Evolutionary conservation across 257 asterid species (phyloP).

Genomic region (Plectranthus barbatus): DNA sequence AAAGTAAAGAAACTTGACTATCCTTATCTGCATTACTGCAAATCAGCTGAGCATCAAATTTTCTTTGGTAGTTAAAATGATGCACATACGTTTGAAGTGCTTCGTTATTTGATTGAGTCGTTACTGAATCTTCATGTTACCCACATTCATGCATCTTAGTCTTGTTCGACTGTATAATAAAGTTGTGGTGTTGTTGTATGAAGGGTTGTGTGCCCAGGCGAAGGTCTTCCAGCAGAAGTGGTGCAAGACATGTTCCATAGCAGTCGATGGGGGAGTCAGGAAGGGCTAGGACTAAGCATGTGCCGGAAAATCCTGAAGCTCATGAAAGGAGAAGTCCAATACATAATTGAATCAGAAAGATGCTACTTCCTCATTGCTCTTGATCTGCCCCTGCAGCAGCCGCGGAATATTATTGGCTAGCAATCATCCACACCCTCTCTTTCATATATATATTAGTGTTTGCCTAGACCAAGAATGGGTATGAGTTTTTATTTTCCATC

Average conservation of each 20-base stretch:
- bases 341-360: conserved; percentile 68
- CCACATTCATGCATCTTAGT: no score
- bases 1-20: background rate
- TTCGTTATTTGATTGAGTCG: no score
- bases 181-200: conserved; percentile 14
- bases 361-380: conserved; percentile 54
- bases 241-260: conserved; percentile 82
- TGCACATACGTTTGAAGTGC: background rate
- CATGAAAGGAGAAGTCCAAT: conserved; percentile 88
- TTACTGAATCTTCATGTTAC: no score
- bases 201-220: conserved; percentile 84
- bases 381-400: conserved; percentile 42
- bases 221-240: conserved; percentile 78
- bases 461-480: no score
- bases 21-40: no score
- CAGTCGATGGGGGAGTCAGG: conserved; percentile 61
- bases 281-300: conserved; percentile 75
- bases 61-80: background rate
- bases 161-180: background rate
- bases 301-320: conserved; percentile 66
- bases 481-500: no score
- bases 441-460: no score
- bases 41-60: background rate
- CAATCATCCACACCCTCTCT: no score
- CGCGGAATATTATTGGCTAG: conserved; percentile 19